phyloP scores from a whole-genome alignment of 164 flowering plant genomes.

The Vitis rotundifolia region DNA sequence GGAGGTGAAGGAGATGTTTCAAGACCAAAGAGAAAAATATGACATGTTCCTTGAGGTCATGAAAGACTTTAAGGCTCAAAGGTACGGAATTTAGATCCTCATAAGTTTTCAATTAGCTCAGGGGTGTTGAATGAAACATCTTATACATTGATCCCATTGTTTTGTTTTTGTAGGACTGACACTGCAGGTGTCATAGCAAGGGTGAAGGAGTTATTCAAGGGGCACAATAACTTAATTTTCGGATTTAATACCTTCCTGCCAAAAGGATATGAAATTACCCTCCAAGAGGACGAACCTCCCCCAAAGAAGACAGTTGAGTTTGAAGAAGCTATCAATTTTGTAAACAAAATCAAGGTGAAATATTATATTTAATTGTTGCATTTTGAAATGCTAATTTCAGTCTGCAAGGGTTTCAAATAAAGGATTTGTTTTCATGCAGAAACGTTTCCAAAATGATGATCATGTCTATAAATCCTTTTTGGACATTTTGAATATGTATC shows the following conservation, averaged over 20 bases:
- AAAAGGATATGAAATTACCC: constrained; percentile 86
- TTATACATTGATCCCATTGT: not conserved
- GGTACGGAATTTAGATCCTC: constrained; percentile 29
- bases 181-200: constrained; percentile 83
- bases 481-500: constrained; percentile 75
- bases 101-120: not conserved
- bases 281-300: constrained; percentile 70
- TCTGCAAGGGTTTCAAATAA: not conserved
- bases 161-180: constrained; percentile 56
- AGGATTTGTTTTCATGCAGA: constrained; percentile 34
- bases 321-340: constrained; percentile 91
- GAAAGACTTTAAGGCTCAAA: constrained; percentile 91
- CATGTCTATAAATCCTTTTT: constrained; percentile 66
- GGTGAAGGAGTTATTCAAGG: constrained; percentile 88
- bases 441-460: constrained; percentile 67
- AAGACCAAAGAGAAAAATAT: constrained; percentile 73
- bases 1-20: constrained; percentile 86
- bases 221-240: constrained; percentile 75
- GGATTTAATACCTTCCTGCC: constrained; percentile 95
- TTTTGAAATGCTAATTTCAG: not conserved
- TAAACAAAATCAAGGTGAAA: constrained; percentile 88
- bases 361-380: not conserved
- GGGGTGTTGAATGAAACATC: not conserved
- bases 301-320: constrained; percentile 90
- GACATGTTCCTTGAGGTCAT: constrained; percentile 89